phyloP scores from a whole-genome alignment of 441 rosid genomes.

The California macrophylla region DNA sequence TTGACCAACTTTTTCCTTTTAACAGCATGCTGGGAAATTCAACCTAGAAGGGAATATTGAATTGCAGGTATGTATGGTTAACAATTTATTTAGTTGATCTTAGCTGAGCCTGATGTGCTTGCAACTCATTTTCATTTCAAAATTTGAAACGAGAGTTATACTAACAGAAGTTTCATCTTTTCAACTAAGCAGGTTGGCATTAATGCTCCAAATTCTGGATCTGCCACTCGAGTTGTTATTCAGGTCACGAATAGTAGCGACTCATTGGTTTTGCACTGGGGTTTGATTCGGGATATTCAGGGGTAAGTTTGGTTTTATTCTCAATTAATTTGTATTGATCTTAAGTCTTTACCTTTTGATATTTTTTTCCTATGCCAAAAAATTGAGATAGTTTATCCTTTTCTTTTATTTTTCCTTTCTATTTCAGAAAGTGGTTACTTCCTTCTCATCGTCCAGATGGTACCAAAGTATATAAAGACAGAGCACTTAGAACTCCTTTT shows the following conservation, averaged over 20 bases:
- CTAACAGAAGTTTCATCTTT: slow-evolving; percentile 20
- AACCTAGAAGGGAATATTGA: slow-evolving; percentile 65
- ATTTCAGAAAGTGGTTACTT: slow-evolving; percentile 71
- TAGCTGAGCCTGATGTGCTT: slow-evolving; percentile 7
- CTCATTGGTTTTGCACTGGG: slow-evolving; percentile 87
- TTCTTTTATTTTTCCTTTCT: slow-evolving; percentile 7
- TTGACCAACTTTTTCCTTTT: slow-evolving; percentile 27
- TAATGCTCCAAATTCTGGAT: slow-evolving; percentile 33
- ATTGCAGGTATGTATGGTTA: slow-evolving; percentile 49
- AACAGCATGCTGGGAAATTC: slow-evolving; percentile 63
- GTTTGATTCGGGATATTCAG: slow-evolving; percentile 52
- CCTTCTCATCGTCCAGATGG: slow-evolving; percentile 74
- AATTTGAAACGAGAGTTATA: slow-evolving; percentile 8
- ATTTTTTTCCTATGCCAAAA: slow-evolving; percentile 3
- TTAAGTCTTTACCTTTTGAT: slow-evolving; percentile 5
- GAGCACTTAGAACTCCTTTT: slow-evolving; percentile 89
- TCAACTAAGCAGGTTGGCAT: slow-evolving; percentile 54
- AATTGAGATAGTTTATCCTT: slow-evolving; percentile 5
- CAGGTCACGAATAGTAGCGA: slow-evolving; percentile 48
- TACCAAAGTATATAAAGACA: slow-evolving; percentile 70
- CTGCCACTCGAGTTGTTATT: slow-evolving; percentile 40
- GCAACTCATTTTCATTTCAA: slow-evolving; percentile 4
- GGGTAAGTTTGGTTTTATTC: slow-evolving; percentile 44
- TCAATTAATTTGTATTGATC: slow-evolving; percentile 11
- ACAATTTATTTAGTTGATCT: slow-evolving; percentile 12